These are phyloP conservation scores for Oryza punctata DNA, from an alignment of 176 grass and related monocot species.

Conservation along the genomic window DNA sequence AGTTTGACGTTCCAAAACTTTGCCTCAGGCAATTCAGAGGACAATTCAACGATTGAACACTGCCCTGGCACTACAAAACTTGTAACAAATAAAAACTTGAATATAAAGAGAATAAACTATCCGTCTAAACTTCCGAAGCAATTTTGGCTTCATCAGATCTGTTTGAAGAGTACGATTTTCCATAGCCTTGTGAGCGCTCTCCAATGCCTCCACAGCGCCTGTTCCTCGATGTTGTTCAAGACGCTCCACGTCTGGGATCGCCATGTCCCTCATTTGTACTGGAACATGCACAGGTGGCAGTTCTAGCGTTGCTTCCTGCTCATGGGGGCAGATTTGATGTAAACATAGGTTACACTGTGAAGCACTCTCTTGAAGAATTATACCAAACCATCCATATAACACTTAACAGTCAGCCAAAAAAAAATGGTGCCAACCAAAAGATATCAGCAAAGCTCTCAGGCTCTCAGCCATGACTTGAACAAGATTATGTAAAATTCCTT, in stretches of 20 bases:
- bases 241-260: not conserved
- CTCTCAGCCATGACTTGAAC: not conserved
- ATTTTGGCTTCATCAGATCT: not conserved
- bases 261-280: not conserved
- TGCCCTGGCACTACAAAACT: not conserved
- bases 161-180: not conserved
- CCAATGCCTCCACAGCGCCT: not conserved
- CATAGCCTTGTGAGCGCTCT: not conserved
- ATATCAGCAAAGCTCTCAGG: not conserved
- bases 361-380: not conserved
- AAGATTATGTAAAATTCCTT: not conserved
- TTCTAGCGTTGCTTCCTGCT: constrained; percentile 48
- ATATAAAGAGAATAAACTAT: not conserved
- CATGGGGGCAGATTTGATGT: not conserved
- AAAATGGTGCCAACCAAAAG: not conserved
- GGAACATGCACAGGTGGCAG: not conserved
- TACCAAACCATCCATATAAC: not conserved
- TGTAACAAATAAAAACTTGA: not conserved
- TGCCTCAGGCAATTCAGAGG: not conserved
- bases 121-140: not conserved
- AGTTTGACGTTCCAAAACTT: constrained; percentile 11
- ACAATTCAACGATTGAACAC: not conserved
- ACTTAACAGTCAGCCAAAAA: not conserved
- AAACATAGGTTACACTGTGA: not conserved
- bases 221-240: not conserved